Base-by-base conservation (phyloP, 352 stramenopile species). In the Aphanomyces astaci region DNA sequence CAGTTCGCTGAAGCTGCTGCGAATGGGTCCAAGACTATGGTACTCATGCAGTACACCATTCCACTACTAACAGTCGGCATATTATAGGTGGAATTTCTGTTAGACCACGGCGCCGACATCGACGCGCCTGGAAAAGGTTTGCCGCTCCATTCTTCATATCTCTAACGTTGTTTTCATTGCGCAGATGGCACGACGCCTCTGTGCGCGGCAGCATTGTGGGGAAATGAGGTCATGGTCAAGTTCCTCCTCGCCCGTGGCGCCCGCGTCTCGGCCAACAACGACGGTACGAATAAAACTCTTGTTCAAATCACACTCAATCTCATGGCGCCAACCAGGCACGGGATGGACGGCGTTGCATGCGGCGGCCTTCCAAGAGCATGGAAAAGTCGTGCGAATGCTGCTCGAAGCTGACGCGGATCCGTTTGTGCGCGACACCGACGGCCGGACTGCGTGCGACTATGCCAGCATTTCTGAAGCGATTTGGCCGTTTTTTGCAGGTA, bases 381-480 rank as follows among this genome's bases (percentile, higher is more conserved):
- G 80, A 10, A 84, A 87, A 53, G 77, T 85, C 2, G 78, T 89
- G 28, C 78, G 76, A 1, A 65, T 87, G 2, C 71, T 89, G 24
- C 63, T 89, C 19, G 74, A 72, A 17, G 72, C 78, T n/a, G 73
- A 77, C 49, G 78, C 79, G 0, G 78, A 87, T 54, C 74, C 81
- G 4, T 81, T 75, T 64, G 62, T 75, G 10, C 64, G 68, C 2
- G 81, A 88, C 46, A 51, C 54, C 7, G 79, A 86, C 33, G 79
- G 76, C 2, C 76, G 81, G 19, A 76, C 78, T 36, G 63, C 81
- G n/a, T 74, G 82, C 52, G 79, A 89, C 73, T 86, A 86, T 48
- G 81, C 81, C 39, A 89, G 81, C 51, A 87, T 89, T 57, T 89
- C 81, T 15, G 81, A 89, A 64, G 81, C 81, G 3, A 87, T 87